phyloP scores from a whole-genome alignment of 345 rosid genomes.

The Gossypium bickii region DNA sequence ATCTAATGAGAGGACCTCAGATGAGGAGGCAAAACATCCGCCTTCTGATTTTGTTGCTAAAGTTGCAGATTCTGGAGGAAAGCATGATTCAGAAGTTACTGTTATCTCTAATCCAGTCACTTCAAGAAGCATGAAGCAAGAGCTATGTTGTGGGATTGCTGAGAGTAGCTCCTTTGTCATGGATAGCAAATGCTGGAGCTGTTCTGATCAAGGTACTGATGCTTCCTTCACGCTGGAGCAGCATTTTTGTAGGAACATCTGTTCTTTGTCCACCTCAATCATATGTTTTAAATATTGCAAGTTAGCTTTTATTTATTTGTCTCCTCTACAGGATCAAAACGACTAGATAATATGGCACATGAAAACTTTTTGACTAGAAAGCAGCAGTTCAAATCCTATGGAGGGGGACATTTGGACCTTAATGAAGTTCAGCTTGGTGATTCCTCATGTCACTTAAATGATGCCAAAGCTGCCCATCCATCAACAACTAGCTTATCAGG shows the following conservation, averaged over 20 bases:
- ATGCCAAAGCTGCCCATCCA: slow-evolving; percentile 16
- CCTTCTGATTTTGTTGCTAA: background rate
- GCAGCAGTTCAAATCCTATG: slow-evolving; percentile 13
- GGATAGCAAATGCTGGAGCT: slow-evolving; percentile 14
- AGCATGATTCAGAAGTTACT: slow-evolving; percentile 18
- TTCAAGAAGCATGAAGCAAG: slow-evolving; percentile 17
- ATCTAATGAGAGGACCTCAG: slow-evolving; percentile 15
- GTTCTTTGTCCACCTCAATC: slow-evolving; percentile 1
- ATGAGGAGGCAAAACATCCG: background rate
- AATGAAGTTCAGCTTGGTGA: slow-evolving; percentile 34
- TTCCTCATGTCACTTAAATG: slow-evolving; percentile 25
- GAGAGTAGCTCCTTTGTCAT: slow-evolving; percentile 18
- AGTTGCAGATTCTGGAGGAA: slow-evolving; percentile 11
- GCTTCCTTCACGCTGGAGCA: background rate
- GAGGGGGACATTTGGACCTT: slow-evolving; percentile 31
- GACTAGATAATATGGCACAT: slow-evolving; percentile 2
- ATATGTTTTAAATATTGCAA: slow-evolving; percentile 1
- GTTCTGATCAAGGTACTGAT: slow-evolving; percentile 25
- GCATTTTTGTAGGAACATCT: background rate
- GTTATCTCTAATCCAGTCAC: slow-evolving; percentile 18
- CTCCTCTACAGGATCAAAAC: slow-evolving; percentile 25
- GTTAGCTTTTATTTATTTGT: slow-evolving; percentile 3
- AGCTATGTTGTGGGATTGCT: slow-evolving; percentile 16
- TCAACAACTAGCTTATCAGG: slow-evolving; percentile 21
- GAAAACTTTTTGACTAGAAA: slow-evolving; percentile 13